Evolutionary conservation across 1,284 basidiomycete species (phyloP), one percentile per base, ranked within the genome.

Genomic region (Cryptococcus jaspeensis): DNA sequence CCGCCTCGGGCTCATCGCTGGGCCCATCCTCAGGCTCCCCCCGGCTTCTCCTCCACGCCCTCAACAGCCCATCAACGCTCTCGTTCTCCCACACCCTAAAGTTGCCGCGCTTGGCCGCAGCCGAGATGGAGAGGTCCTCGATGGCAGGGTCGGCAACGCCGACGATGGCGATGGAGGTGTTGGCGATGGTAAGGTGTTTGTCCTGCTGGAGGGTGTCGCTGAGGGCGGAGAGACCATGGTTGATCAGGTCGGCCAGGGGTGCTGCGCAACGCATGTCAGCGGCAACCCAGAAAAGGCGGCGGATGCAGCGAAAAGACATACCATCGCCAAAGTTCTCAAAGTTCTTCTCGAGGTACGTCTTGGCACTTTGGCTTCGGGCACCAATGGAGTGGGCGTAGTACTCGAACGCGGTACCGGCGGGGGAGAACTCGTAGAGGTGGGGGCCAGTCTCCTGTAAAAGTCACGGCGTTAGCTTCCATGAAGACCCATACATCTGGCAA

Each of bases 321-420:
- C 91, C 86, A 72, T 90, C 85, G 25, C 82, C 81, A 72, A 99
- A 98, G 66, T 83, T 84, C 72, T 92, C 89, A 70, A 87, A 94
- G 74, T 98, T 87, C 75, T 89, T 89, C 81, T 99, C 96, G 32
- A 99, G 82, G 76, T 99, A 99, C 8, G 96, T 99, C 81, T 98
- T 99, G 53, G 96, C 95, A 67, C 90, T 94, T 80, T 99, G 96
- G 77, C 88, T 92, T 49, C 96, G 85, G 16, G 96, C 96, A 51
- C 96, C 96, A 76, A 99, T 98, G 32, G 92, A 94, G 86, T 98
- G 96, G 44, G 96, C 96, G 74, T 88, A 93, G 81, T 98, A 99
- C 78, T 99, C 96, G 75, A 95, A 97, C 50, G 92, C 92, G 73
- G 92, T 96, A 28, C 96, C 96, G 0, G 94, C 90, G 0, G 96